phyloP scores from a whole-genome alignment of 352 stramenopile genomes.

The Phytophthora kernoviae region DNA sequence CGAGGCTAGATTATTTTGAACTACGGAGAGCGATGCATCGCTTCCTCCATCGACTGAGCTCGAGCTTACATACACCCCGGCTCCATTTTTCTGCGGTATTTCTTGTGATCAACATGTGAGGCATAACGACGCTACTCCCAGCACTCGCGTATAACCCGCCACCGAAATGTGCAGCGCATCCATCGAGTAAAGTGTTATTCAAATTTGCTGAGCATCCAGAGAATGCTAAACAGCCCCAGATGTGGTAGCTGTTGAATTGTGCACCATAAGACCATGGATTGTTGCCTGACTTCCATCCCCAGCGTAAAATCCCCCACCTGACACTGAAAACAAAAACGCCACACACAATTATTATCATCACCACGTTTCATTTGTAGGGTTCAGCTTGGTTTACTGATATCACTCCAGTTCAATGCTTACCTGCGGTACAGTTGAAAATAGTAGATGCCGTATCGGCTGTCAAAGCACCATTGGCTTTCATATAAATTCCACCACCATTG shows the following conservation, averaged over 20 bases:
- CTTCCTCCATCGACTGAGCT: constrained; percentile 24
- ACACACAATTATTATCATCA: neutral
- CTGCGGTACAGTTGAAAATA: constrained; percentile 36
- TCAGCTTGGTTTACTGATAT: neutral
- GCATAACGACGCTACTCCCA: constrained; percentile 24
- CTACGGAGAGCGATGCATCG: constrained; percentile 7
- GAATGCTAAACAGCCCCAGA: constrained; percentile 40
- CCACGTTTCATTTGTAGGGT: neutral
- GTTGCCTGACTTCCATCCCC: constrained; percentile 20
- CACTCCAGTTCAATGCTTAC: constrained; percentile 14
- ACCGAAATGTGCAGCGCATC: constrained; percentile 27
- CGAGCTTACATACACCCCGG: constrained; percentile 35
- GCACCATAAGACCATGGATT: constrained; percentile 22
- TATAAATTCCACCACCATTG: constrained; percentile 50
- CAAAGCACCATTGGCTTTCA: constrained; percentile 46
- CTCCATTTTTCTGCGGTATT: constrained; percentile 29
- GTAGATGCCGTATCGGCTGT: constrained; percentile 30
- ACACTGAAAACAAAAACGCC: constrained; percentile 12
- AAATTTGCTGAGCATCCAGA: constrained; percentile 18
- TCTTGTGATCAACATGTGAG: constrained; percentile 3
- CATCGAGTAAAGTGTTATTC: neutral
- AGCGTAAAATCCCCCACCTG: constrained; percentile 39
- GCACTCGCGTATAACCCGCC: constrained; percentile 28
- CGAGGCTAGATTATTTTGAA: constrained; percentile 20
- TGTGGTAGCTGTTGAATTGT: constrained; percentile 15